phyloP scores from a whole-genome alignment of 164 flowering plant genomes.

The Santalum album region DNA sequence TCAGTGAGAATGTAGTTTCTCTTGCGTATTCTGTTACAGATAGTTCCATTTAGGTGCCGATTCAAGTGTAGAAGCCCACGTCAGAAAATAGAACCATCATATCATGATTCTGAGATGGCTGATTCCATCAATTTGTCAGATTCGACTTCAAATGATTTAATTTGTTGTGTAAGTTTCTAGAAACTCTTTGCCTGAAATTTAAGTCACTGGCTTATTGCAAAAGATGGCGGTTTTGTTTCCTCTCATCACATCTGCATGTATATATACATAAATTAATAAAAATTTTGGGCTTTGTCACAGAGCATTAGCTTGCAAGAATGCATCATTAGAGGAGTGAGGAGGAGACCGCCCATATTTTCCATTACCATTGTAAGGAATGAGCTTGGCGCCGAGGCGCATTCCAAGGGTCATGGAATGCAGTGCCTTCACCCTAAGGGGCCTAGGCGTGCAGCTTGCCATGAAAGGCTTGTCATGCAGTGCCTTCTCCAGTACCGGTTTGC shows the following conservation, averaged over 20 bases:
- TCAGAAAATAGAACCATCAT: constrained; percentile 19
- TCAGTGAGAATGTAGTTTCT: not conserved
- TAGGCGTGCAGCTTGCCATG: too few species aligned
- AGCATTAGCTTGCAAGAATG: constrained; percentile 47
- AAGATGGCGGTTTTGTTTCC: too few species aligned
- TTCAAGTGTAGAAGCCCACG: constrained; percentile 38
- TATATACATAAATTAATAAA: too few species aligned
- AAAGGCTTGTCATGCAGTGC: too few species aligned
- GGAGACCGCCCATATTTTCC: too few species aligned
- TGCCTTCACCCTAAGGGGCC: too few species aligned
- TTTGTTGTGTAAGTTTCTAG: constrained; percentile 45
- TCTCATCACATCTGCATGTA: too few species aligned
- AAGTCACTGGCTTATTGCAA: too few species aligned
- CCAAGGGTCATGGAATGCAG: too few species aligned
- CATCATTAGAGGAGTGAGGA: constrained; percentile 33
- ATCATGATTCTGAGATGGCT: constrained; percentile 19
- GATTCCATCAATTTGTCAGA: constrained; percentile 11
- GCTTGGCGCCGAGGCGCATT: too few species aligned
- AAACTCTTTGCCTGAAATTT: not conserved
- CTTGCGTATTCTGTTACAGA: constrained; percentile 29
- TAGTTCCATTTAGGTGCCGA: constrained; percentile 48
- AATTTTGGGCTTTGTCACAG: constrained; percentile 26
- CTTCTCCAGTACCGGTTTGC: not conserved
- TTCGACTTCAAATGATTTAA: constrained; percentile 33
- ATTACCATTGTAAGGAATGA: too few species aligned